Evolutionary conservation across 2,329 filamentous ascomycete species (phyloP), one percentile per base, ranked within the genome.

Genomic region (Cercospora sp.): DNA sequence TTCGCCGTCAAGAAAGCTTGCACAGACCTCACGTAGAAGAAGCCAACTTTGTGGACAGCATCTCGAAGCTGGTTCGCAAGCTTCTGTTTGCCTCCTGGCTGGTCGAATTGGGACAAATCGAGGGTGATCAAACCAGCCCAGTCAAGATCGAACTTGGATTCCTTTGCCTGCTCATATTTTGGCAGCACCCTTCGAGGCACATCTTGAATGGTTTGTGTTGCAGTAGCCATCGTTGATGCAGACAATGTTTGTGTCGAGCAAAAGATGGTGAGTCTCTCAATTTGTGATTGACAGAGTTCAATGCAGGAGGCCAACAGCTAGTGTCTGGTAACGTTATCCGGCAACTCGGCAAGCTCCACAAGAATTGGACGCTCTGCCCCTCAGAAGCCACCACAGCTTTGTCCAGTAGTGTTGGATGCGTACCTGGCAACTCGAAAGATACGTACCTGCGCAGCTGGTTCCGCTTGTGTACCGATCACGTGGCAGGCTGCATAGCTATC

Each of bases 111-210:
- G 36, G 82, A 82, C 0, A 89, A 80, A 68, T 88, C 86, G 10
- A 89, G 81, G 1, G 85, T 88, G 4, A 85, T 81, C 1, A 89
- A 81, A 66, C 88, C 85, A 1, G 86, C 84, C 84, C 86, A 89
- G 60, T 73, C 70, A 8, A 76, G 64, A 7, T 74, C 70, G 51
- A 73, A 67, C 48, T 72, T 69, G 2, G 71, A 72, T 53, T 74
- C 73, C 18, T 65, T 55, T 1, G 66, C 68, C 59, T 73, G 71
- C 51, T 74, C 68, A 65, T 74, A 74, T 10, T 33, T 59, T 6
- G 69, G 71, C 20, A 73, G 63, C 9, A 40, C 26, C 23, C 58
- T 57, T 12, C 45, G 57, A 40, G 67, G 64, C 23, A 72, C 70
- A 13, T 66, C 66, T 48, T 68, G 66, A 8, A 70, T 28, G 13